These are phyloP conservation scores for Colletotrichum sp. DNA, from an alignment of 2,329 filamentous ascomycete genomes.

Conservation along the genomic window DNA sequence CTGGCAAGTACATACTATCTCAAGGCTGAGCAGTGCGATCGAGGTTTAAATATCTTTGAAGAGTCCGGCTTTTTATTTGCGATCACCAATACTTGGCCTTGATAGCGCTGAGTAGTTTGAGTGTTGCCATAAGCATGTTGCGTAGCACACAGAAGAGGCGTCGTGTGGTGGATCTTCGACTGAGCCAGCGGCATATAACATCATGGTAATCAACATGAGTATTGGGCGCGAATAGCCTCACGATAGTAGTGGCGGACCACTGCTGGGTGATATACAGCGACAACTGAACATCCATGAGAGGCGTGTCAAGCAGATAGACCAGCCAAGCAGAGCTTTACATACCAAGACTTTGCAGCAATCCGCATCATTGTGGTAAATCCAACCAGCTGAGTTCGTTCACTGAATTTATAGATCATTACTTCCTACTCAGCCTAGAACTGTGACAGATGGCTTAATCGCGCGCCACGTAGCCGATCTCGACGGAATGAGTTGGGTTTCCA, in stretches of 20 bases:
- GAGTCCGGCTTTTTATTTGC: background rate
- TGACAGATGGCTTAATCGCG: background rate
- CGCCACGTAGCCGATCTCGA: background rate
- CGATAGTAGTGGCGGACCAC: background rate
- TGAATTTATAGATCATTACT: background rate
- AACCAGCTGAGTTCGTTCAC: background rate
- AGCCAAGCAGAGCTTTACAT: background rate
- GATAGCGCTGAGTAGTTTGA: background rate
- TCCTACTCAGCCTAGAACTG: background rate
- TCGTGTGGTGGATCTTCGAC: background rate
- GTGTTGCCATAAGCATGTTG: background rate
- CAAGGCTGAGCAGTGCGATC: background rate
- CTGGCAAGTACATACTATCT: background rate
- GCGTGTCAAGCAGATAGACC: background rate
- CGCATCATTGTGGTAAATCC: background rate
- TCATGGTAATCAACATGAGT: background rate
- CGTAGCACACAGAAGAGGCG: too few relatives aligned
- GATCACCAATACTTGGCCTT: background rate
- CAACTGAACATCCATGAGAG: background rate
- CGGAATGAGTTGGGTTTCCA: too few relatives aligned
- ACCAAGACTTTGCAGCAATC: too few relatives aligned
- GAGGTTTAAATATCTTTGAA: background rate
- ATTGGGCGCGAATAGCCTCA: background rate
- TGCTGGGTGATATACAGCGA: background rate
- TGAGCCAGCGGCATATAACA: accelerated